phyloP scores from a whole-genome alignment of 805 yeast species.

The Teunomyces gatunensis region DNA sequence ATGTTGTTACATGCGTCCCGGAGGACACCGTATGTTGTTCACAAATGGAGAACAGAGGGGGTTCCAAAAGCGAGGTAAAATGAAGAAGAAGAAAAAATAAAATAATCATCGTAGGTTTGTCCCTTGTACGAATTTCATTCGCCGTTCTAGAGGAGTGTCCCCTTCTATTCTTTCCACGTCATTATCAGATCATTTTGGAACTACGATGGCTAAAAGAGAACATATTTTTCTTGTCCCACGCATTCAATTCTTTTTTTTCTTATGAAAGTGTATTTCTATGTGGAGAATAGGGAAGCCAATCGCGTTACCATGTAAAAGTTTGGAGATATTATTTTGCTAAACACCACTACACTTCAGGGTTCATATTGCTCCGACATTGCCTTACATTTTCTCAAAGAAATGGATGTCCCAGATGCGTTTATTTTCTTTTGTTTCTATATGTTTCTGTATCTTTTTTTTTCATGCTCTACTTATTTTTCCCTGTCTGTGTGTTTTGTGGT shows the following conservation, averaged over 20 bases:
- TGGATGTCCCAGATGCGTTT: background rate
- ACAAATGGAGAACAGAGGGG: background rate
- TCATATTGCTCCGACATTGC: background rate
- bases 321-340: background rate
- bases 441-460: background rate
- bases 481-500: background rate
- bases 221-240: background rate
- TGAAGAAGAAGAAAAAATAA: too few species aligned
- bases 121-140: too few species aligned
- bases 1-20: background rate
- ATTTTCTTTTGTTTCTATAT: background rate
- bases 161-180: background rate
- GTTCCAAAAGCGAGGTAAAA: background rate
- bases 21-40: background rate
- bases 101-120: too few species aligned
- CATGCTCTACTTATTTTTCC: too few species aligned
- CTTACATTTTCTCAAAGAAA: background rate
- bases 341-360: background rate
- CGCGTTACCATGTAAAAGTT: background rate
- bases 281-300: background rate
- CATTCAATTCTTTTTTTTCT: background rate
- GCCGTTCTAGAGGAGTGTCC: background rate
- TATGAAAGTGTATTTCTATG: background rate
- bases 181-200: constrained; percentile 1
- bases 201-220: constrained; percentile 1